A percentile compares a stretch with the other conserved stretches of the same genome.
These are phyloP conservation scores for Hypomyces perniciosus DNA, from an alignment of 2,329 filamentous ascomycete genomes.

Conservation along the genomic window DNA sequence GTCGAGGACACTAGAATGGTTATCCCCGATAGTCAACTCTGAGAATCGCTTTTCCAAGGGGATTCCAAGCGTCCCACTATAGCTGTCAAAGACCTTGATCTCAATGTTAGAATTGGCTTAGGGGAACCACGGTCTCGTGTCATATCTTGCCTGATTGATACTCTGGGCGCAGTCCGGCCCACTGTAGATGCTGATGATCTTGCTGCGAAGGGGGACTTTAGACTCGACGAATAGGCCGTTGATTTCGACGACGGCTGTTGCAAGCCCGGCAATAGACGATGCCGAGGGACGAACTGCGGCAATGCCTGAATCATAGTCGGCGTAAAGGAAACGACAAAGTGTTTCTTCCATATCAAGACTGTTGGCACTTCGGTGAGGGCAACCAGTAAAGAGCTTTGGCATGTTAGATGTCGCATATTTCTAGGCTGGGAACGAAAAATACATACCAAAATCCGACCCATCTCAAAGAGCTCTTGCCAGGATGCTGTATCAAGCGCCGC, in stretches of 20 bases:
- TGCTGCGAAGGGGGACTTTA: slow-evolving; percentile 9
- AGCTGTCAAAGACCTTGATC: slow-evolving; percentile 7
- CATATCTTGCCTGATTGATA: slow-evolving; percentile 4
- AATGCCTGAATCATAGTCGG: background rate
- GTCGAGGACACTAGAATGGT: background rate
- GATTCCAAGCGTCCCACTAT: slow-evolving; percentile 8
- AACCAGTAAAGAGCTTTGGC: slow-evolving; percentile 8
- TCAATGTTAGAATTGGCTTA: background rate
- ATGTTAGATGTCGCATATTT: background rate
- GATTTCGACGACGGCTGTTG: slow-evolving; percentile 9
- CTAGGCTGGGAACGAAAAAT: background rate
- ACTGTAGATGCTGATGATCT: slow-evolving; percentile 8
- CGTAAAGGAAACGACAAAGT: slow-evolving; percentile 12
- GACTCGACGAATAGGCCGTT: slow-evolving; percentile 13
- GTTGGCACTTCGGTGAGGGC: slow-evolving; percentile 6
- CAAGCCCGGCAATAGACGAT: slow-evolving; percentile 8
- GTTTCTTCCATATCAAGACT: slow-evolving; percentile 11
- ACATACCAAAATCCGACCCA: slow-evolving; percentile 8
- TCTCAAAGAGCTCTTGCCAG: slow-evolving; percentile 8
- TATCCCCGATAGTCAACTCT: background rate
- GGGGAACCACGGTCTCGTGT: background rate
- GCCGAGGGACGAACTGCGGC: slow-evolving; percentile 3
- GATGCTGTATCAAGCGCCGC: slow-evolving; percentile 3
- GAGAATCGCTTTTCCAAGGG: slow-evolving; percentile 10
- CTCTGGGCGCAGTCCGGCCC: background rate